Percentiles rank a stretch among this genome's conserved stretches.
Conservation (phyloP, 768 basidiomycete genomes). For the Lyophyllum shimeji region DNA sequence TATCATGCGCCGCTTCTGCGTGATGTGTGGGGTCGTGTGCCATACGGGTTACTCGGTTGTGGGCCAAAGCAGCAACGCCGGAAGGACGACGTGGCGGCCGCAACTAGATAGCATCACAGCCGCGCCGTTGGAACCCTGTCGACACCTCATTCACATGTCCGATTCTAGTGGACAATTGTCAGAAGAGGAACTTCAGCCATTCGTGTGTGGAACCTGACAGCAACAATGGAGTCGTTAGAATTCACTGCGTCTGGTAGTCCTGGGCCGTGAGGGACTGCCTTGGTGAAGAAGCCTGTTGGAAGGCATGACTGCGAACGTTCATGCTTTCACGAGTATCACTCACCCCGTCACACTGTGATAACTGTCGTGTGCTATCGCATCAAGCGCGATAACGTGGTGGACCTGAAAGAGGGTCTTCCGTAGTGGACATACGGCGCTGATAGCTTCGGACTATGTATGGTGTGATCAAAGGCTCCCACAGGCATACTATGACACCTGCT, state of each 20-base stretch:
- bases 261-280: not conserved
- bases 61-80: too few relatives aligned
- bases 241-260: not conserved
- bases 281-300: not conserved
- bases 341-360: not conserved
- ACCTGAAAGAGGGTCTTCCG: too few relatives aligned
- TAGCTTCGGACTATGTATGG: not conserved
- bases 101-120: too few relatives aligned
- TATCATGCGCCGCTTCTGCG: not conserved
- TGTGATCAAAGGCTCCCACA: not conserved
- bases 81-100: too few relatives aligned
- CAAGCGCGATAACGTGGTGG: not conserved
- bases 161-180: not conserved
- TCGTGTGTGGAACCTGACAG: not conserved
- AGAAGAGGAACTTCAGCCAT: not conserved
- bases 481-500: not conserved
- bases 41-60: not conserved
- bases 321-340: not conserved
- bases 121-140: too few relatives aligned
- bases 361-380: not conserved
- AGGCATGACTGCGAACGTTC: not conserved
- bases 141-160: not conserved
- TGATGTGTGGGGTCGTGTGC: not conserved
- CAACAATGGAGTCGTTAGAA: not conserved
- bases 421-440: not conserved